Base-by-base conservation (phyloP, 305 asterid genomes). In the Rubia tinctorum region DNA sequence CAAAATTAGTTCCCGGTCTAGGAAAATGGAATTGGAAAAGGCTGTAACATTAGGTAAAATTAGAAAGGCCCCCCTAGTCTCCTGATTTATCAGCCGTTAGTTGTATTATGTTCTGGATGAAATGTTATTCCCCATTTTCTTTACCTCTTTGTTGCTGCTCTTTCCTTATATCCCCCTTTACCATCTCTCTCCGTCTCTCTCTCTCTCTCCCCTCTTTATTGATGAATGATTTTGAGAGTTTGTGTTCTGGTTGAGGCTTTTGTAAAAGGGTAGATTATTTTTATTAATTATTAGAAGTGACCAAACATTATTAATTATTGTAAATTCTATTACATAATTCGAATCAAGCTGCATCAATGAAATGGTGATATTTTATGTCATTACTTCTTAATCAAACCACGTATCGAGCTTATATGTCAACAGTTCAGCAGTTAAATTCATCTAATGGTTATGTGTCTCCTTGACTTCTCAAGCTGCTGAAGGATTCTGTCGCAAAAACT, bases 401-500 rank as follows among this genome's bases (percentile, higher is more conserved):
- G 53, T 75, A 53, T 51, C 14, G 6, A 53, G 30, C 20, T 23
- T 69, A 44, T 69, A 22, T 69, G 20, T 68, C 49, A 20, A 30
- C 37, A 61, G 69, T n/a, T 61, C n/a, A 51, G 63, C 23, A 62
- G 11, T 78, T 66, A 34, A 51, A 14, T 77, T 17, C 55, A 42
- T 59, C 49, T 59, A 49, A 10, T 60, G 75, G 71, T 71, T 66
- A 43, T 78, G 83, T 65, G 62, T 77, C 62, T 73, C 56, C 68
- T 30, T 77, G 79, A 66, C 73, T 74, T 78, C 56, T 78, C 86
- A 91, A 97, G 98, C 98, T 73, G 97, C 98, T 79, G 96, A 94
- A 86, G 97, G 98, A 76, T 94, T 94, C 81, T 91, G 97, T 82
- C 95, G 96, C 83, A 86, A 73, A 83, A 88, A 90, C 76, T 88